Percentiles rank a stretch among this genome's conserved stretches.
Evolutionary conservation across 768 basidiomycete genomes (phyloP).

Genomic region (Psilocybe tampanensis): DNA sequence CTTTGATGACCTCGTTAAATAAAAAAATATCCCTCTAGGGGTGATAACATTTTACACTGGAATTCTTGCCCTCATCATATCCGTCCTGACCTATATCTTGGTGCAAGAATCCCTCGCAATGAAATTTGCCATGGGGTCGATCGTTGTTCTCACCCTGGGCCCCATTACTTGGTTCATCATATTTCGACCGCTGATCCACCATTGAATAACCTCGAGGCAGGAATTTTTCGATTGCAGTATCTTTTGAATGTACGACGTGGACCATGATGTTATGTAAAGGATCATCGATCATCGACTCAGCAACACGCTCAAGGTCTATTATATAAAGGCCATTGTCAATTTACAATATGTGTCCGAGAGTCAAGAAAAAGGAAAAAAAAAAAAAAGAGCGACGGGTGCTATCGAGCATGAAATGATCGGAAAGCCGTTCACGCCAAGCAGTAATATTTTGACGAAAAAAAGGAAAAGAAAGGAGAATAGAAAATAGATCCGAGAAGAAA

Average conservation of each 20-base stretch:
- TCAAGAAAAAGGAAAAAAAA: too few species aligned
- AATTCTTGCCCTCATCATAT: conserved; percentile 14
- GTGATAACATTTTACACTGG: conserved; percentile 17
- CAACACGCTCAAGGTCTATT: too few species aligned
- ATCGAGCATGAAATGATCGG: too few species aligned
- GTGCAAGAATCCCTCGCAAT: conserved; percentile 11
- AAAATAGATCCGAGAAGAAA: not conserved
- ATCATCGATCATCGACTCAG: too few species aligned
- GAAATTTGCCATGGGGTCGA: conserved; percentile 6
- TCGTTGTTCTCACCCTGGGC: conserved; percentile 8
- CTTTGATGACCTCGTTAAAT: not conserved
- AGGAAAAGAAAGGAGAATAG: not conserved
- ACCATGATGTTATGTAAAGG: too few species aligned
- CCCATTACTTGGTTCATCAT: conserved; percentile 15
- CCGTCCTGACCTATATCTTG: conserved; percentile 16
- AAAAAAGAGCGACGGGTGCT: too few species aligned
- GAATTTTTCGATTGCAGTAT: not conserved
- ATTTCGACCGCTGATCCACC: not conserved
- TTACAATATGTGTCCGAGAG: too few species aligned
- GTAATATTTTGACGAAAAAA: not conserved
- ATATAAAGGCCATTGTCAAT: too few species aligned
- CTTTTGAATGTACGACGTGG: too few species aligned
- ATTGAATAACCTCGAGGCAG: not conserved
- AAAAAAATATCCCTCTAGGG: conserved; percentile 5
- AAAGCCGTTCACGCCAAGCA: too few species aligned